These are phyloP conservation scores for Penicillium sp. DNA, from an alignment of 2,329 filamentous ascomycete species.

Conservation along the genomic window DNA sequence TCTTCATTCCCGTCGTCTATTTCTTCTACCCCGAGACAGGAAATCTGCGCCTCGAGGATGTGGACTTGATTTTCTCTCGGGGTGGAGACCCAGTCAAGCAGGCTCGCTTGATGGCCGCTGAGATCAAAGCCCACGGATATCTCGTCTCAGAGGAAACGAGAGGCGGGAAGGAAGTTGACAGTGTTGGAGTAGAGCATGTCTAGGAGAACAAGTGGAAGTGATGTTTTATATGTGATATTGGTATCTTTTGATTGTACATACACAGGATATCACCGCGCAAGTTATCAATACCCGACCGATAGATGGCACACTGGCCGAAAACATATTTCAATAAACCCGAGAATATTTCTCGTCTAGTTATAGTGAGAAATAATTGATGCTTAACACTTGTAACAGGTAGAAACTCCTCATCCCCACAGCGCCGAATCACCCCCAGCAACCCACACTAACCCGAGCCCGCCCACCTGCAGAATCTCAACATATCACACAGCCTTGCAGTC, in stretches of 20 bases:
- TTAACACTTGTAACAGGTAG: neutral
- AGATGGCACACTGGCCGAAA: neutral
- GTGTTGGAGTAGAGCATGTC: constrained; percentile 8
- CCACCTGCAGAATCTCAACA: neutral
- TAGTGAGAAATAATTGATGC: neutral
- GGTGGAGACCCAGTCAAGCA: constrained; percentile 16
- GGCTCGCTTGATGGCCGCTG: constrained; percentile 13
- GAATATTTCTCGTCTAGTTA: neutral
- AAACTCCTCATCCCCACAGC: neutral
- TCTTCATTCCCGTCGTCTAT: constrained; percentile 33
- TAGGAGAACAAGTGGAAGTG: neutral
- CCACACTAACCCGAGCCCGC: neutral
- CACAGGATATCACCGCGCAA: neutral
- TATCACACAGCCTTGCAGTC: constrained; percentile 38
- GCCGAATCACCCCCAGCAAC: neutral
- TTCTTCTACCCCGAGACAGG: constrained; percentile 20
- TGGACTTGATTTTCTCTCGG: constrained; percentile 19
- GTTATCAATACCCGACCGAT: neutral
- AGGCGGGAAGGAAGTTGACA: constrained; percentile 10
- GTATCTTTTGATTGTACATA: neutral
- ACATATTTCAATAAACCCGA: neutral
- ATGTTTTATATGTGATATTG: neutral
- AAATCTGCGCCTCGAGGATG: constrained; percentile 16
- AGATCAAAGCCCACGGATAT: constrained; percentile 14
- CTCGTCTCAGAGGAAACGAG: constrained; percentile 7